phyloP scores from a whole-genome alignment of 331 rosid species.

The Quercus tomentella region DNA sequence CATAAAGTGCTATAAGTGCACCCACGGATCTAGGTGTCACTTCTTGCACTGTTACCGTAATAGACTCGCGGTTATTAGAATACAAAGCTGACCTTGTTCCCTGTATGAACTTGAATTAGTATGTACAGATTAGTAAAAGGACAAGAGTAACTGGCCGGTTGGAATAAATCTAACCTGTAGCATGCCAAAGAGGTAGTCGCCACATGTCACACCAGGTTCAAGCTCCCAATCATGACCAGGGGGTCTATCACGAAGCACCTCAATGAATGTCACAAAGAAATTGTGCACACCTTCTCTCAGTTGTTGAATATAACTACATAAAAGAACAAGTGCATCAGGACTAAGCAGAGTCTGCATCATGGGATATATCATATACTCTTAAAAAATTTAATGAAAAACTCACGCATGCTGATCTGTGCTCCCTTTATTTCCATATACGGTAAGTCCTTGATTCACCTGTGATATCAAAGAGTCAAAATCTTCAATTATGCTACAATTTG shows the following conservation, averaged over 20 bases:
- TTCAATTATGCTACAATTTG: background rate
- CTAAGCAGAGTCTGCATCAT: background rate
- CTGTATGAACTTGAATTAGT: constrained; percentile 26
- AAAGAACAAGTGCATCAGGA: constrained; percentile 11
- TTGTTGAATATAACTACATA: constrained; percentile 88
- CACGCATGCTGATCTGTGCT: constrained; percentile 99
- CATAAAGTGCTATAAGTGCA: constrained; percentile 92
- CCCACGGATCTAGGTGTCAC: constrained; percentile 89
- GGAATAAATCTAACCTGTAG: constrained; percentile 62
- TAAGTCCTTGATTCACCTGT: constrained; percentile 88
- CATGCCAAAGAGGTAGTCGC: constrained; percentile 98
- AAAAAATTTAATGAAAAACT: constrained; percentile 29
- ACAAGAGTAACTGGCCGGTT: background rate
- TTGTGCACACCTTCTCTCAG: constrained; percentile 97
- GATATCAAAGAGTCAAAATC: constrained; percentile 19
- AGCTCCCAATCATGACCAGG: constrained; percentile 99
- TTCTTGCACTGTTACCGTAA: constrained; percentile 90
- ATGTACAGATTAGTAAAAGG: background rate
- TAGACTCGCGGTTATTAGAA: constrained; percentile 71
- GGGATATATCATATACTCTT: constrained; percentile 2
- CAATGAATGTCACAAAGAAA: constrained; percentile 92
- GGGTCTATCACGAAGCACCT: constrained; percentile 96
- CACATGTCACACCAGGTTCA: constrained; percentile 98
- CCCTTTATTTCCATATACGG: constrained; percentile 92
- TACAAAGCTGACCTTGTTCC: constrained; percentile 97